These are phyloP conservation scores for Penicillium salamii DNA, from an alignment of 495 filamentous ascomycete genomes.

Conservation along the genomic window DNA sequence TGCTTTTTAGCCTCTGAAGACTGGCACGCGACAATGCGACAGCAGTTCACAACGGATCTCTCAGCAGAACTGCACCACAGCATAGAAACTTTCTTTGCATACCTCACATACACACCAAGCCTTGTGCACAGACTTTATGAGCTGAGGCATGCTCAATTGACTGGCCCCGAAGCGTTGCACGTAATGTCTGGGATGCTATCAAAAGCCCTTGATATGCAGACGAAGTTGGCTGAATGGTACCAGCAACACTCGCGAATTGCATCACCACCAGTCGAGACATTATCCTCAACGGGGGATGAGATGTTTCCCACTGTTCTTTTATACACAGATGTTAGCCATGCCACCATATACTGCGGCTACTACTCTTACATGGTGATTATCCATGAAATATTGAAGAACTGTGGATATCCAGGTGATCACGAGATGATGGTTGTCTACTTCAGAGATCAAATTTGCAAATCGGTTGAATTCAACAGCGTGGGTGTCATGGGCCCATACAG, in stretches of 20 bases:
- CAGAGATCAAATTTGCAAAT: constrained; percentile 35
- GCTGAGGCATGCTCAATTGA: constrained; percentile 18
- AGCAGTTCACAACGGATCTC: constrained; percentile 18
- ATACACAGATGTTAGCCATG: constrained; percentile 25
- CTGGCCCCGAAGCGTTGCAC: constrained; percentile 8
- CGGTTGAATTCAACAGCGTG: constrained; percentile 28
- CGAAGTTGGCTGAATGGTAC: constrained; percentile 24
- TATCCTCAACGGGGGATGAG: constrained; percentile 18
- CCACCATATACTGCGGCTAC: constrained; percentile 29
- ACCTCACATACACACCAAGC: constrained; percentile 29
- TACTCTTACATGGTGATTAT: constrained; percentile 35
- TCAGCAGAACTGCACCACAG: constrained; percentile 12
- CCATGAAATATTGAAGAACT: constrained; percentile 26
- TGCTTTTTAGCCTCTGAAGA: constrained; percentile 29
- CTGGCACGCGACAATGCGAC: constrained; percentile 32
- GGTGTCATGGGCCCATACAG: constrained; percentile 33
- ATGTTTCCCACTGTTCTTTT: constrained; percentile 23
- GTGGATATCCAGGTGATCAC: constrained; percentile 28
- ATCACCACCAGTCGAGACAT: constrained; percentile 20
- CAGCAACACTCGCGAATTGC: constrained; percentile 18
- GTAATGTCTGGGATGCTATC: constrained; percentile 16
- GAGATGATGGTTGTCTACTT: constrained; percentile 26
- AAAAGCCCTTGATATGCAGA: constrained; percentile 23
- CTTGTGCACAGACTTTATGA: constrained; percentile 29
- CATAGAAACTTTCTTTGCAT: constrained; percentile 32